Evolutionary conservation across 2,329 filamentous ascomycete genomes (phyloP).

Genomic region (Arthrobotrys conoides): DNA sequence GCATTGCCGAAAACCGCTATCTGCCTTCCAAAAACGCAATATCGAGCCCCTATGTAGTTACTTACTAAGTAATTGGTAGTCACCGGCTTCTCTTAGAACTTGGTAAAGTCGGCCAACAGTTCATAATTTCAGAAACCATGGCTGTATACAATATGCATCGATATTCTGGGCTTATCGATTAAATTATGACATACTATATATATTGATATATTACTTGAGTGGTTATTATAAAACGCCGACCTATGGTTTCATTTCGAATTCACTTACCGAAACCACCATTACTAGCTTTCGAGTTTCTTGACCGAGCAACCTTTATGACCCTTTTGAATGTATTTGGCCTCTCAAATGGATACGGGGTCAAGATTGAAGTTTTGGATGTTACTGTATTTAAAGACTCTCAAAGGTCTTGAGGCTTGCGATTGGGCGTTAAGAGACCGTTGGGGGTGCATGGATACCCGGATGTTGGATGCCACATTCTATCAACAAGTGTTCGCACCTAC

Average conservation of each 20-base stretch:
- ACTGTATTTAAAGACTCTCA: too few relatives aligned
- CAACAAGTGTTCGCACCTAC: conserved; percentile 6
- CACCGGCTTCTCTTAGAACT: neutral
- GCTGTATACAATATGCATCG: neutral
- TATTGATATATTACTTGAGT: too few relatives aligned
- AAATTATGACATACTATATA: too few relatives aligned
- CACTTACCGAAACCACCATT: neutral
- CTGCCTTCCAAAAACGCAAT: conserved; percentile 20
- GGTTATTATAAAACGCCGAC: conserved; percentile 3
- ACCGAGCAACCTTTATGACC: too few relatives aligned
- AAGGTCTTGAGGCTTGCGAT: too few relatives aligned
- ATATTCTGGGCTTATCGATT: too few relatives aligned
- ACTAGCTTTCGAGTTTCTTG: too few relatives aligned
- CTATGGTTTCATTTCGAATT: conserved; percentile 7
- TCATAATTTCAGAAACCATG: conserved; percentile 4
- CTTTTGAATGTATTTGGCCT: too few relatives aligned
- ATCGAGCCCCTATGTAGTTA: neutral
- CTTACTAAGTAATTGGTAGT: too few relatives aligned
- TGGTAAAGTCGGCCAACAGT: neutral
- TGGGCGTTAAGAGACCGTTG: neutral
- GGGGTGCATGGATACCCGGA: neutral
- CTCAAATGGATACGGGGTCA: too few relatives aligned
- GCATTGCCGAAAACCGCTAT: conserved; percentile 18
- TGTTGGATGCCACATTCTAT: neutral
- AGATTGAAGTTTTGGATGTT: too few relatives aligned